Base-by-base conservation (phyloP, 306 rosid species). In the Cucumis cinereus region DNA sequence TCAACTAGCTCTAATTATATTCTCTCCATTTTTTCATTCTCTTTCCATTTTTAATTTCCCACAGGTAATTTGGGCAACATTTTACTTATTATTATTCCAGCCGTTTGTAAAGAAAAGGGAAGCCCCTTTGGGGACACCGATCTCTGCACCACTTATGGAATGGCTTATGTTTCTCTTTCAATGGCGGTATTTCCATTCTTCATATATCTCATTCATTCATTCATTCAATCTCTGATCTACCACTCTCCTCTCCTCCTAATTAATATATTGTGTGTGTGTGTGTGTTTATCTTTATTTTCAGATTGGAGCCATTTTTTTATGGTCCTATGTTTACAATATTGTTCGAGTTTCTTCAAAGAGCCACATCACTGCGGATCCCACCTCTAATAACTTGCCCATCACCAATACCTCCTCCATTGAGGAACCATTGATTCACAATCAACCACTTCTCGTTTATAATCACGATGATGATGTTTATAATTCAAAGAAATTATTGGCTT, bases 321-420 rank as follows among this genome's bases (percentile, higher is more conserved):
- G 97, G 98, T 84, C 90, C 19, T 93, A 87, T 50, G 97, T 91
- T 35, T 93, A 88, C 85, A 93, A 91, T 84, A 84, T 93, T 54
- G 88, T 93, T 81, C 45, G 97, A 75, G 58, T 93, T 74, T 91
- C 88, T 30, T 77, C 96, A 72, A 84, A 26, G 23, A 62, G 52
- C 59, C 54, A 50, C 61, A 74, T 45, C 13, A 81, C 35, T 30
- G 35, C 50, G 84, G 80, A 69, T 50, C 9, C 64, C 33, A 23
- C 6, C n/a, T 17, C 9, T 55, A 79, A 77, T 15, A 77, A 73
- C 24, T 49, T 74, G 3, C 72, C 86, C 50, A 74, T 78, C 57
- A 69, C 22, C 54, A 6, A 16, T 16, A 50, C 87, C 58, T 36
- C 86, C 78, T 64, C 80, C 45, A 3, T 67, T 24, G 38, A 79